Evolutionary conservation across 164 flowering plant genomes (phyloP).

Genomic region (Berberis thunbergii): DNA sequence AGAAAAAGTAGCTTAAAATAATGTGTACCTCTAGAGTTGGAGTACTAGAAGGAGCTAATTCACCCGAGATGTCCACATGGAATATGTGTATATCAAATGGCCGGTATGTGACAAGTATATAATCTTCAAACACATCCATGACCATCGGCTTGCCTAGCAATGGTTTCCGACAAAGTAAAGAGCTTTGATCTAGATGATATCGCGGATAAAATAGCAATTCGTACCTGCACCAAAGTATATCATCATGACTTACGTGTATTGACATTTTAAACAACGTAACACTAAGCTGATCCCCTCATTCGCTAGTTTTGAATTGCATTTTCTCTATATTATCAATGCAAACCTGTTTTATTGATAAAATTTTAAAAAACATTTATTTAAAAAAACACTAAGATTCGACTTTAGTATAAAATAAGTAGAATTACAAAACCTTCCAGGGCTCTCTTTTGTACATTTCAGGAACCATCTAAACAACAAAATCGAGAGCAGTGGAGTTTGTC

Average conservation of each 20-base stretch:
- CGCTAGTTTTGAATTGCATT: too few relatives aligned
- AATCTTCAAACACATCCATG: slow-evolving; percentile 91
- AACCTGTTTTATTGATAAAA: too few relatives aligned
- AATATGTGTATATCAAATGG: slow-evolving; percentile 94
- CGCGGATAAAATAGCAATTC: slow-evolving; percentile 95
- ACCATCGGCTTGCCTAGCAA: slow-evolving; percentile 87
- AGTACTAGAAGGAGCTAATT: slow-evolving; percentile 63
- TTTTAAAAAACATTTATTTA: too few relatives aligned
- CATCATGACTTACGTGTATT: background rate
- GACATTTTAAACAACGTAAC: too few relatives aligned
- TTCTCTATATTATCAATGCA: too few relatives aligned
- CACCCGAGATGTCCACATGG: slow-evolving; percentile 69
- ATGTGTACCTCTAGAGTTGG: slow-evolving; percentile 75
- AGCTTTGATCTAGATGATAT: slow-evolving; percentile 96
- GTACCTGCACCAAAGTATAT: slow-evolving; percentile 45
- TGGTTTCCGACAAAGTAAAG: slow-evolving; percentile 72
- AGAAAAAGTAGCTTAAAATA: slow-evolving; percentile 5
- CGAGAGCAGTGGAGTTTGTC: too few relatives aligned
- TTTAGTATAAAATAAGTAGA: too few relatives aligned
- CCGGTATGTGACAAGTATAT: slow-evolving; percentile 83
- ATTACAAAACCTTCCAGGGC: too few relatives aligned
- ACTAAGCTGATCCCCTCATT: too few relatives aligned
- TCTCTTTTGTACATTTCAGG: too few relatives aligned
- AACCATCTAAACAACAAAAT: too few relatives aligned
- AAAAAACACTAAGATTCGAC: too few relatives aligned